These are phyloP conservation scores for Pyrenochaeta sp. DNA, from an alignment of 2,329 filamentous ascomycete species.

Conservation along the genomic window DNA sequence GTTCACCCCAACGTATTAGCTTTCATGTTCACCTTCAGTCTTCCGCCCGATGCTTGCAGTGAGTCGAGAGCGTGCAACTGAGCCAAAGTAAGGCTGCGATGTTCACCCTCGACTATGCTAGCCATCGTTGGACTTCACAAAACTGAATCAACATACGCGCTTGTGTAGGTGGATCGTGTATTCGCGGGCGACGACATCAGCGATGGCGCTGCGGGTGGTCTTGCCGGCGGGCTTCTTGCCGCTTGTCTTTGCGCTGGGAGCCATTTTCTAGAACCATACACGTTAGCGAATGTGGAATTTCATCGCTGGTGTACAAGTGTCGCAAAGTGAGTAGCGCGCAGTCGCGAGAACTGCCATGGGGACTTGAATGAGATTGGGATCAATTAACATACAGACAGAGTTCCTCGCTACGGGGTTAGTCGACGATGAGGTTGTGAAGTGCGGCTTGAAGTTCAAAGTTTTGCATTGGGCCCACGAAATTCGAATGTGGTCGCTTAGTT, in stretches of 20 bases:
- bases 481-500: slow-evolving; percentile 29
- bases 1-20: slow-evolving; percentile 58
- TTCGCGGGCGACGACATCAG: slow-evolving; percentile 98
- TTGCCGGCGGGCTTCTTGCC: slow-evolving; percentile 71
- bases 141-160: slow-evolving; percentile 84
- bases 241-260: slow-evolving; percentile 50
- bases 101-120: slow-evolving; percentile 39
- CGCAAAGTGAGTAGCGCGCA: neutral
- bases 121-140: slow-evolving; percentile 74
- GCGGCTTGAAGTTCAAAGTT: slow-evolving; percentile 29
- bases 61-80: slow-evolving; percentile 10
- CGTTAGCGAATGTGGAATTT: slow-evolving; percentile 23
- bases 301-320: neutral
- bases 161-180: slow-evolving; percentile 99
- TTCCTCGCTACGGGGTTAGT: slow-evolving; percentile 38
- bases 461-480: slow-evolving; percentile 14
- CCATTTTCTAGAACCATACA: slow-evolving; percentile 46
- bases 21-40: slow-evolving; percentile 62
- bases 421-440: slow-evolving; percentile 31
- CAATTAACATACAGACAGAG: slow-evolving; percentile 33
- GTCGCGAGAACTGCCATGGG: neutral
- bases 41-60: slow-evolving; percentile 68
- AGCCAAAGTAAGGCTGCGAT: neutral
- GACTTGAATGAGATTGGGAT: neutral
- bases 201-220: slow-evolving; percentile 87